Percentiles rank a stretch among this genome's conserved stretches.
Evolutionary conservation across 2,329 filamentous ascomycete species (phyloP).

Genomic region (Pyricularia grisea): DNA sequence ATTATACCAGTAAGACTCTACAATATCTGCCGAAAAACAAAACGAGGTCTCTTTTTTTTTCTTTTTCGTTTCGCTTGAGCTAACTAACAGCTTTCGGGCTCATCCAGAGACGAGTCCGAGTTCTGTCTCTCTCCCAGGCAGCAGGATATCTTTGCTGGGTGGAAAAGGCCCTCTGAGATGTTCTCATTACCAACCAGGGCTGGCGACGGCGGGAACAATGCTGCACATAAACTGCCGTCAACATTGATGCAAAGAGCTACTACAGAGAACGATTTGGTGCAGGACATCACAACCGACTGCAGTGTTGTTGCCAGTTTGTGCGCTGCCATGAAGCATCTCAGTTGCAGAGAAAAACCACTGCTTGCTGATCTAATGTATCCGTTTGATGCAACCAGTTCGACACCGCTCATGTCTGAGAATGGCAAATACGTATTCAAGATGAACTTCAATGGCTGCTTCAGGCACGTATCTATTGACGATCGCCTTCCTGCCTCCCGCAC

Average conservation of each 20-base stretch:
- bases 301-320: constrained; percentile 95
- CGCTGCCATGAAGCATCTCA: constrained; percentile 62
- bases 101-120: constrained; percentile 48
- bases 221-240: constrained; percentile 5
- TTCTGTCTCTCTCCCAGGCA: constrained; percentile 70
- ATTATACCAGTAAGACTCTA: constrained; percentile 49
- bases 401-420: constrained; percentile 59
- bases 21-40: neutral
- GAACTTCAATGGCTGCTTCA: constrained; percentile 90
- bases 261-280: constrained; percentile 70
- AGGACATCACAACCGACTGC: constrained; percentile 93
- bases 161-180: constrained; percentile 69
- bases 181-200: constrained; percentile 27
- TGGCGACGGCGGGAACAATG: neutral
- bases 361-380: constrained; percentile 65
- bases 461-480: constrained; percentile 83
- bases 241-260: constrained; percentile 24
- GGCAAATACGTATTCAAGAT: constrained; percentile 90
- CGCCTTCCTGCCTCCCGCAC: constrained; percentile 70
- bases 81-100: neutral
- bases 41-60: too few relatives aligned
- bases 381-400: constrained; percentile 47
- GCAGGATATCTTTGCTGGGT: constrained; percentile 66
- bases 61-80: neutral
- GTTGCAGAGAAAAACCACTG: constrained; percentile 59